Percentiles rank a stretch among this genome's conserved stretches.
phyloP scores from a whole-genome alignment of 306 rosid species.

The Cucurbita pepo region DNA sequence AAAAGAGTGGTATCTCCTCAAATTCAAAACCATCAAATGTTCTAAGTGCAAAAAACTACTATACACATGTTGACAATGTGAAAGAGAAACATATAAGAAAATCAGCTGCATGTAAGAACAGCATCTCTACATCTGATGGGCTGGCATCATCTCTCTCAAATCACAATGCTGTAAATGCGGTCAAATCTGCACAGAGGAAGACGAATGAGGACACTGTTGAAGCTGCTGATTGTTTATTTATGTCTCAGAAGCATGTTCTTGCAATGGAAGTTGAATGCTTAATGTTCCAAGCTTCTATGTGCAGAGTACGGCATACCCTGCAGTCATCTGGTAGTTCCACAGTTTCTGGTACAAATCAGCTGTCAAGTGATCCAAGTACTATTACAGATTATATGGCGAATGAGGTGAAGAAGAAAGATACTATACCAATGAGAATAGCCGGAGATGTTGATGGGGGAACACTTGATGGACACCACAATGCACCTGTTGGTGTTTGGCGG shows the following conservation, averaged over 20 bases:
- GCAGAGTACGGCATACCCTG: constrained; percentile 67
- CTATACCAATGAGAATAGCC: constrained; percentile 75
- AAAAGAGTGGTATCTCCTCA: constrained; percentile 31
- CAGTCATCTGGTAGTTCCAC: constrained; percentile 46
- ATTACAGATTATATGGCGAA: constrained; percentile 45
- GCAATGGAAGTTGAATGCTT: constrained; percentile 79
- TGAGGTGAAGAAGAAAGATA: constrained; percentile 79
- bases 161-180: constrained; percentile 37
- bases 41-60: constrained; percentile 42
- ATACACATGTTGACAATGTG: constrained; percentile 50
- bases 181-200: constrained; percentile 42
- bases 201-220: constrained; percentile 39
- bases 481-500: constrained; percentile 98
- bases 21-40: constrained; percentile 33
- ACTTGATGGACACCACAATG: constrained; percentile 74
- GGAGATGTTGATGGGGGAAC: constrained; percentile 83
- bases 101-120: constrained; percentile 20
- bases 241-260: constrained; percentile 51
- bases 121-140: constrained; percentile 36
- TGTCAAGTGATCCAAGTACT: constrained; percentile 45
- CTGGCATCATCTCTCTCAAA: constrained; percentile 30
- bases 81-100: constrained; percentile 43
- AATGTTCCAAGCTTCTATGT: constrained; percentile 75
- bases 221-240: constrained; percentile 33
- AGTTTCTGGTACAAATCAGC: constrained; percentile 49